Evolutionary conservation across 805 yeast genomes (phyloP).

Genomic region (Diddensiella transvaalensis): DNA sequence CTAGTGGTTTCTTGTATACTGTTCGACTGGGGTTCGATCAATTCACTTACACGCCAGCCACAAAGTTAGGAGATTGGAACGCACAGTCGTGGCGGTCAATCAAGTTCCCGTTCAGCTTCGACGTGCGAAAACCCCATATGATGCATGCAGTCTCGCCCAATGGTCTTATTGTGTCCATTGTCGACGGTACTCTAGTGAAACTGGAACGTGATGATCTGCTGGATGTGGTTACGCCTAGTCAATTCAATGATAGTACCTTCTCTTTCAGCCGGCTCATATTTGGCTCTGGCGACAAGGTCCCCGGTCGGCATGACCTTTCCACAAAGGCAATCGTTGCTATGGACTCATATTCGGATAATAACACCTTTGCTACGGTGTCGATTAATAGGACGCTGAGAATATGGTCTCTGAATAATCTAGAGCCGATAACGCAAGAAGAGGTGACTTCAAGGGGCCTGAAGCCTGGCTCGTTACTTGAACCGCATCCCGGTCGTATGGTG

Average conservation of each 20-base stretch:
- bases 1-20: slow-evolving; percentile 50
- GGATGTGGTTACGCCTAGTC: slow-evolving; percentile 39
- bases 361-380: slow-evolving; percentile 46
- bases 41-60: slow-evolving; percentile 34
- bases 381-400: slow-evolving; percentile 52
- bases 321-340: slow-evolving; percentile 37
- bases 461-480: slow-evolving; percentile 26
- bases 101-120: slow-evolving; percentile 64
- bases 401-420: slow-evolving; percentile 50
- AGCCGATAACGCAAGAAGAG: slow-evolving; percentile 16
- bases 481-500: slow-evolving; percentile 33
- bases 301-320: slow-evolving; percentile 43
- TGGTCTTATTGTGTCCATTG: slow-evolving; percentile 54
- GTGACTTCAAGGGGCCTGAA: slow-evolving; percentile 23
- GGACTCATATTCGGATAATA: slow-evolving; percentile 26
- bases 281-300: slow-evolving; percentile 32
- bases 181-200: slow-evolving; percentile 70
- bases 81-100: slow-evolving; percentile 55
- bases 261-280: slow-evolving; percentile 14
- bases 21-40: slow-evolving; percentile 42
- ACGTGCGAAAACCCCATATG: slow-evolving; percentile 52
- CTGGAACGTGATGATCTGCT: slow-evolving; percentile 28
- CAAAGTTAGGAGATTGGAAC: slow-evolving; percentile 25
- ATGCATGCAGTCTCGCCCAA: slow-evolving; percentile 44
- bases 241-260: slow-evolving; percentile 22